These are phyloP conservation scores for Pseudoturritis turrita DNA, from an alignment of 345 rosid species.

Conservation along the genomic window DNA sequence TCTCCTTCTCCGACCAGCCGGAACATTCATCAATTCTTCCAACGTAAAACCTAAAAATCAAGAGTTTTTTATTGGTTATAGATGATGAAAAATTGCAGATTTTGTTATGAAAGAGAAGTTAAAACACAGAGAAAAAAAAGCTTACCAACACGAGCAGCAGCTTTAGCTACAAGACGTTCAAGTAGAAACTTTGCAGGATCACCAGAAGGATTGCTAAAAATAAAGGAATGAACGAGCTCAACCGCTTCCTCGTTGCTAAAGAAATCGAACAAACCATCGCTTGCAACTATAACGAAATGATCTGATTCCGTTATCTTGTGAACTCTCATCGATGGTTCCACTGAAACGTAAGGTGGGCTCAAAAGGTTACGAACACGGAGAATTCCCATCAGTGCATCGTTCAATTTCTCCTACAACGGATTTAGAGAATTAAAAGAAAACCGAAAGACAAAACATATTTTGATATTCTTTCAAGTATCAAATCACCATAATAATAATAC, in stretches of 20 bases:
- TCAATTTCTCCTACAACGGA: constrained; percentile 58
- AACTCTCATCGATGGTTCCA: constrained; percentile 69
- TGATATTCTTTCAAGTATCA: neutral
- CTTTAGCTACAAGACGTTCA: constrained; percentile 75
- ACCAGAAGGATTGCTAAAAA: constrained; percentile 55
- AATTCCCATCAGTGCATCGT: constrained; percentile 93
- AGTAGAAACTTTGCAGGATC: constrained; percentile 93
- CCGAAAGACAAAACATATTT: neutral
- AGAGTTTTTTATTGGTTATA: neutral
- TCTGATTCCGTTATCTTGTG: constrained; percentile 66
- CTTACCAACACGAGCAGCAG: constrained; percentile 86
- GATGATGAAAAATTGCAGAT: neutral
- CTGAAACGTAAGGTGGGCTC: constrained; percentile 91
- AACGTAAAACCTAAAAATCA: constrained; percentile 58
- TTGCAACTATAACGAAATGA: constrained; percentile 86
- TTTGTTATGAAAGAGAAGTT: neutral
- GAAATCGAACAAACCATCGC: constrained; percentile 95
- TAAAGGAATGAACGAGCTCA: constrained; percentile 55
- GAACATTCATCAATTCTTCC: constrained; percentile 87
- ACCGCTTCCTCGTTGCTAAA: constrained; percentile 81
- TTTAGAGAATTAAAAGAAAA: neutral
- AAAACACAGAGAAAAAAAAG: neutral
- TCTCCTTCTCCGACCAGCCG: constrained; percentile 92
- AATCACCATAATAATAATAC: constrained; percentile 16
- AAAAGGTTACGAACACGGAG: constrained; percentile 79